Conservation (phyloP, 192 early-diverging fungal species). For the Phycomyces blakesleeanus region DNA sequence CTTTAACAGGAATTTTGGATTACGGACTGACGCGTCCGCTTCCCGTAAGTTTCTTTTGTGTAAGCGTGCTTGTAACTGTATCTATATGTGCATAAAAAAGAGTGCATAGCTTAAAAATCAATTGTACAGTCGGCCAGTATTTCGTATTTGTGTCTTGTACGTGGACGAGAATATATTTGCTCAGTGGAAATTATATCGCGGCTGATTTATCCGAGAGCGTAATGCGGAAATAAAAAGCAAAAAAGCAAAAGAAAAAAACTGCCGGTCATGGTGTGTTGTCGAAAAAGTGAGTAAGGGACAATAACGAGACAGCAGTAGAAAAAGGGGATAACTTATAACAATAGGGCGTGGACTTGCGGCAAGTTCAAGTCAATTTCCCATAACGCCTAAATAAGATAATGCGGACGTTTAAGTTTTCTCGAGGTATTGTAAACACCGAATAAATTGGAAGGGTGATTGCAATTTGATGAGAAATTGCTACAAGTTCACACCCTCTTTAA, state of each 20-base stretch:
- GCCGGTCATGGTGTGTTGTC: slow-evolving; percentile 50
- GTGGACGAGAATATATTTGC: slow-evolving; percentile 57
- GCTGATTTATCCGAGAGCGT: slow-evolving; percentile 45
- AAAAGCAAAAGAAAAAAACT: too few species aligned
- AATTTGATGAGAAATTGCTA: too few species aligned
- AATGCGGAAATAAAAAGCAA: slow-evolving; percentile 44
- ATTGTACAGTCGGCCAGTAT: slow-evolving; percentile 42
- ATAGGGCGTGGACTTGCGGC: too few species aligned
- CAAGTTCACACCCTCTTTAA: too few species aligned
- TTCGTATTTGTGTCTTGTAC: slow-evolving; percentile 55
- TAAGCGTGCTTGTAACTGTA: background rate
- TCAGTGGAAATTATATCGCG: slow-evolving; percentile 42
- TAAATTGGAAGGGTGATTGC: too few species aligned
- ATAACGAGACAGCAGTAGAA: slow-evolving; percentile 51
- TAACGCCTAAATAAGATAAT: too few species aligned
- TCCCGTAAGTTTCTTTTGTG: slow-evolving; percentile 27
- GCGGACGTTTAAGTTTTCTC: too few species aligned
- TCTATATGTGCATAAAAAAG: background rate
- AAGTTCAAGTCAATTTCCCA: too few species aligned
- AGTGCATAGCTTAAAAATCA: background rate
- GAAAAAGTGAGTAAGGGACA: slow-evolving; percentile 55
- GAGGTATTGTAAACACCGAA: too few species aligned
- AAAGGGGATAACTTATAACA: too few species aligned
- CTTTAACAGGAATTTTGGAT: slow-evolving; percentile 47
- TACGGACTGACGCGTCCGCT: slow-evolving; percentile 46